Conservation (phyloP, 2,329 filamentous ascomycete species). For the Rhynchosporium agropyri region DNA sequence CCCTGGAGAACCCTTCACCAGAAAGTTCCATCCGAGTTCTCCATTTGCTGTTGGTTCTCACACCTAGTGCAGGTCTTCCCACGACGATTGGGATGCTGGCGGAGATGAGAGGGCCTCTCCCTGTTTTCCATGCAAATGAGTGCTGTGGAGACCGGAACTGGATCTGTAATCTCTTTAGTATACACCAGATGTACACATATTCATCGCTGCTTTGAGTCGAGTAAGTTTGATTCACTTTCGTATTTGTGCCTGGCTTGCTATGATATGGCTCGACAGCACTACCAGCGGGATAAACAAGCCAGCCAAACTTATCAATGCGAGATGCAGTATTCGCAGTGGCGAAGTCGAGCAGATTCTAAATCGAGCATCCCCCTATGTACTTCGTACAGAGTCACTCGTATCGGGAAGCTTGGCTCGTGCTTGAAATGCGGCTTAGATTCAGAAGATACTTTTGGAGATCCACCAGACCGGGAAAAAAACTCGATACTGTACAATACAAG, state of each 20-base stretch:
- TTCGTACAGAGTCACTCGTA: background rate
- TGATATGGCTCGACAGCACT: background rate
- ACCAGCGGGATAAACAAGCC: background rate
- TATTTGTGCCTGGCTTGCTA: background rate
- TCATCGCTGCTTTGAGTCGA: background rate
- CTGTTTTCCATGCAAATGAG: constrained; percentile 3
- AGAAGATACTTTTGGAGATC: background rate
- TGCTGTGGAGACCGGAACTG: constrained; percentile 9
- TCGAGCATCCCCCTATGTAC: background rate
- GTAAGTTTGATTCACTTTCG: background rate
- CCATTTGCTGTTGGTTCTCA: background rate
- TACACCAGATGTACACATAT: constrained; percentile 9
- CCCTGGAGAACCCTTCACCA: background rate
- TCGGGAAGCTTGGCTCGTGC: background rate
- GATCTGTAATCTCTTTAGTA: background rate
- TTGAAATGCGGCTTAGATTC: constrained; percentile 8
- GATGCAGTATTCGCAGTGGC: background rate
- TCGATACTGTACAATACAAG: no score
- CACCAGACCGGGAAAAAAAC: background rate
- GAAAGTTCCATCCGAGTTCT: constrained; percentile 1
- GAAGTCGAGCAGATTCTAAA: background rate
- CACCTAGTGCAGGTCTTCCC: background rate
- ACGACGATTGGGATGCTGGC: background rate
- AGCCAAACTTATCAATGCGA: no score
- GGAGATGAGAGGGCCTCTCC: constrained; percentile 5